Percentiles rank a stretch among this genome's conserved stretches.
phyloP scores from a whole-genome alignment of 805 yeast species.

The Candida broadrunensis region DNA sequence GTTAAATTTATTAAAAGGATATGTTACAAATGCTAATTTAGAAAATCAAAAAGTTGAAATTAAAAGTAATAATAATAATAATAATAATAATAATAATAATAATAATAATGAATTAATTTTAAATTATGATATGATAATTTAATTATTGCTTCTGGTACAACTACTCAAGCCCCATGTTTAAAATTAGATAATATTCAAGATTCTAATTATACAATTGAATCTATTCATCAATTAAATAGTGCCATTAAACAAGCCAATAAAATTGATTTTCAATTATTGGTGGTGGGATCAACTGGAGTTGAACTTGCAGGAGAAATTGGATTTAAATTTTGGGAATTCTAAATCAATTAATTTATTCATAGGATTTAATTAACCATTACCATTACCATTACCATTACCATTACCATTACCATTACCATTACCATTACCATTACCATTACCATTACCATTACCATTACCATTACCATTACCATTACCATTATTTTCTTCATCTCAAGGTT shows the following conservation, averaged over 20 bases:
- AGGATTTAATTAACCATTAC: conserved; percentile 16
- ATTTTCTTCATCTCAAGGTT: conserved; percentile 9
- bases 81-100: conserved; percentile 9
- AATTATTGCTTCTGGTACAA: conserved; percentile 34
- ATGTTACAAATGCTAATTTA: conserved; percentile 23
- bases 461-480: no score
- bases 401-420: no score
- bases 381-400: conserved; percentile 6
- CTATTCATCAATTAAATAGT: conserved; percentile 12
- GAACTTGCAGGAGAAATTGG: conserved; percentile 38
- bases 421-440: no score
- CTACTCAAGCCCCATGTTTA: conserved; percentile 17
- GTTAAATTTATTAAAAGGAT: conserved; percentile 20
- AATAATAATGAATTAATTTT: conserved; percentile 7
- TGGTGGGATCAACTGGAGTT: conserved; percentile 40
- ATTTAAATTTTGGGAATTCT: conserved; percentile 8
- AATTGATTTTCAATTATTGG: conserved; percentile 37
- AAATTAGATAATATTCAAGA: conserved; percentile 19
- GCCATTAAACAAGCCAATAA: conserved; percentile 17
- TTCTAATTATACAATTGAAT: conserved; percentile 11
- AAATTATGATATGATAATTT: conserved; percentile 34
- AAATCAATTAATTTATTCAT: conserved; percentile 19
- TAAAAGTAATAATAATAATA: no score
- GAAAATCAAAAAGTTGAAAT: conserved; percentile 16
- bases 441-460: no score